Evolutionary conservation across 306 rosid genomes (phyloP), one percentile per base, ranked within the genome.

Genomic region (Pyrus pyrifolia): DNA sequence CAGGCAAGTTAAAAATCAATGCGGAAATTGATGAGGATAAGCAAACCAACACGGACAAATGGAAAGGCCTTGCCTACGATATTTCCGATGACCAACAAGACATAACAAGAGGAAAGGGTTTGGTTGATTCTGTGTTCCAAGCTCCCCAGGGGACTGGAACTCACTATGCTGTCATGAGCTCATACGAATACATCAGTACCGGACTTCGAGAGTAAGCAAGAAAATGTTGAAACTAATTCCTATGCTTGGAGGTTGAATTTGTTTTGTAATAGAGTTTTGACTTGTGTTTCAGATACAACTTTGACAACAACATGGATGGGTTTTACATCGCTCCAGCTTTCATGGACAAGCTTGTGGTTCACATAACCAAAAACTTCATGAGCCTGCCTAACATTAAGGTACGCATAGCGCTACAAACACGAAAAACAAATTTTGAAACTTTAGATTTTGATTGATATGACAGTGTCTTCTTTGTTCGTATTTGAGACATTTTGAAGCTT

Each of bases 311-410:
- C 18, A 75, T 81, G 79, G 83, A 78, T 66, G 88, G 85, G 30
- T 75, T 85, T 35, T 85, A 85, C 79, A 85, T 85, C 7, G 88
- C 88, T 68, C 88, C 88, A 17, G 88, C 88, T 71, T 85, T 85
- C 85, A 85, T 85, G 88, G 88, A 85, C 83, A 85, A 85, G 83
- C 83, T 85, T 62, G 88, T 85, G 69, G 88, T 85, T 67, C 88
- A 85, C 66, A 75, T 85, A 79, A 78, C 85, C 73, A 85, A 85
- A 68, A 85, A 85, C 77, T 85, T 78, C 81, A 74, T 85, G 88
- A 27, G 46, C 60, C 76, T 85, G 68, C 88, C 88, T 44, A 85
- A 81, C 83, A 85, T 85, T 68, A 85, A 85, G 85, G 88, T 79
- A 58, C 15, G 79, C 19, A 13, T 33, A 6, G 25, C 6, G 25